Percentiles rank a stretch among this genome's conserved stretches.
Conservation (phyloP, 2,329 filamentous ascomycete genomes). For the Aspergillus quadricinctus region DNA sequence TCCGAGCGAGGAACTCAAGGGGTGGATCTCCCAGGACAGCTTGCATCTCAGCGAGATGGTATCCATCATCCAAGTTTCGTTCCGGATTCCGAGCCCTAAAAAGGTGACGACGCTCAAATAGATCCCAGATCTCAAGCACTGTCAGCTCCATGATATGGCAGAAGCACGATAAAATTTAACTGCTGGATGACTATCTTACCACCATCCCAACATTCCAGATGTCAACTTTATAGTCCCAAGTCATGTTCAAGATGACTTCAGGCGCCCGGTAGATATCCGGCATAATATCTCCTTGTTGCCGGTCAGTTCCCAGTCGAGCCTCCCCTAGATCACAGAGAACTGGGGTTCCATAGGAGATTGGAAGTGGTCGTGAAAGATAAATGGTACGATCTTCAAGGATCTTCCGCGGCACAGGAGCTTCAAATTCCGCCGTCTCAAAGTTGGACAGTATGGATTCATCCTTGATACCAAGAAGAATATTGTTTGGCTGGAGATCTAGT, state of each 20-base stretch:
- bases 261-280: slow-evolving; percentile 26
- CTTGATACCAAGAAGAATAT: slow-evolving; percentile 27
- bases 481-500: slow-evolving; percentile 29
- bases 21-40: too few relatives aligned
- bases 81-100: slow-evolving; percentile 8
- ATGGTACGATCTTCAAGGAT: slow-evolving; percentile 22
- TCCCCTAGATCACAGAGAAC: slow-evolving; percentile 28
- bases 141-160: slow-evolving; percentile 1
- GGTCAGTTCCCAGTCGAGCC: slow-evolving; percentile 15
- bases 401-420: slow-evolving; percentile 25
- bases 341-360: slow-evolving; percentile 15
- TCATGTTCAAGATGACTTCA: slow-evolving; percentile 26
- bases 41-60: too few relatives aligned
- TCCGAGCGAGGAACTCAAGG: too few relatives aligned
- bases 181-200: slow-evolving; percentile 11
- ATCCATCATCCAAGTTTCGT: too few relatives aligned
- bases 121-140: slow-evolving; percentile 16
- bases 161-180: background rate
- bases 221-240: slow-evolving; percentile 26
- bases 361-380: slow-evolving; percentile 21
- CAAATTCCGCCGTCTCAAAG: slow-evolving; percentile 25
- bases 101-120: slow-evolving; percentile 13
- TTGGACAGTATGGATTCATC: slow-evolving; percentile 24
- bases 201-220: slow-evolving; percentile 29
- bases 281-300: slow-evolving; percentile 20